These are phyloP conservation scores for Saccharum officinarum DNA, from an alignment of 176 grass and related monocot genomes.

Conservation along the genomic window DNA sequence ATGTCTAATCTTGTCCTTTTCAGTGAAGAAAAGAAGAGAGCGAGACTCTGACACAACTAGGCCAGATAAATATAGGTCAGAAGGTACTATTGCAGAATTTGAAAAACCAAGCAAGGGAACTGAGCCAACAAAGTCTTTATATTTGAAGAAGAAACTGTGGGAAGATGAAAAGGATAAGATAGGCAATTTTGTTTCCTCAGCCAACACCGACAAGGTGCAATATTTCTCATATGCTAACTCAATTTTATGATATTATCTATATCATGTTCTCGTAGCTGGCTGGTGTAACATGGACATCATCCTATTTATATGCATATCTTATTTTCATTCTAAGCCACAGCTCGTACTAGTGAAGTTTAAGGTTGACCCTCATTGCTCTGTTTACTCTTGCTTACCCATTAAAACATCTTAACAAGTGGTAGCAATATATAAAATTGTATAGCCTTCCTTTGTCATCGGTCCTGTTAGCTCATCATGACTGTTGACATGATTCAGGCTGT, in stretches of 20 bases:
- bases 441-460: not conserved
- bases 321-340: not conserved
- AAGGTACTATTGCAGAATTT: constrained; percentile 41
- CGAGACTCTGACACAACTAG: constrained; percentile 43
- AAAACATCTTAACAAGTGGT: constrained; percentile 10
- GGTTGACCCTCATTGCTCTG: not conserved
- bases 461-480: not conserved
- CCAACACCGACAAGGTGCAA: constrained; percentile 51
- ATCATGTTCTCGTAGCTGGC: not conserved
- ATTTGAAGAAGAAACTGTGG: constrained; percentile 56
- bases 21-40: constrained; percentile 60
- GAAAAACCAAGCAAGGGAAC: constrained; percentile 54
- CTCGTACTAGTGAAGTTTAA: not conserved
- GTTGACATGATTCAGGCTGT: not conserved
- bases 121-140: constrained; percentile 58
- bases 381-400: not conserved
- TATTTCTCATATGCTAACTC: not conserved
- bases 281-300: not conserved
- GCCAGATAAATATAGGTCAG: constrained; percentile 53
- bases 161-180: constrained; percentile 62
- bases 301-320: not conserved
- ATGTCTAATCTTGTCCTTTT: constrained; percentile 12
- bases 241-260: not conserved
- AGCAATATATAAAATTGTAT: not conserved
- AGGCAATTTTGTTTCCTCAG: constrained; percentile 40